These are phyloP conservation scores for Apiotrichum gamsii DNA, from an alignment of 1,284 basidiomycete species.

Conservation along the genomic window DNA sequence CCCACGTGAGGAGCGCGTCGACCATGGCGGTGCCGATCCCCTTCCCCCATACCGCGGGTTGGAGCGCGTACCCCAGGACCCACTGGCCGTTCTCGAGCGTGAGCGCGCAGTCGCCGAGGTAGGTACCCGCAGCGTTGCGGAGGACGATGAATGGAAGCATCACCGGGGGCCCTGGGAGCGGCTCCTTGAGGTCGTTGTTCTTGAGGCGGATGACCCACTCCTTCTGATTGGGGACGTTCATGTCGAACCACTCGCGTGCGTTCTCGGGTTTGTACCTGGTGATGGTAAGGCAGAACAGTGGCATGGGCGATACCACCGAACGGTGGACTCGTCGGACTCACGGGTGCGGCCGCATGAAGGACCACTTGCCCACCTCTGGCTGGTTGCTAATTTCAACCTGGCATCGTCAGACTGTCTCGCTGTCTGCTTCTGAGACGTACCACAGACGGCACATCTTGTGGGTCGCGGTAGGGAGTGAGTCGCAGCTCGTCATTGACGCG, in stretches of 20 bases:
- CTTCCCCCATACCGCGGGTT: not conserved
- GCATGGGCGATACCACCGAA: no score
- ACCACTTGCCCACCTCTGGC: not conserved
- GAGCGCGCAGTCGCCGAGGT: constrained; percentile 1
- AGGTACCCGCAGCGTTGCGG: not conserved
- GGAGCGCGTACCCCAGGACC: constrained; percentile 1
- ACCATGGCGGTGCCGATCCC: not conserved
- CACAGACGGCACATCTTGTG: not conserved
- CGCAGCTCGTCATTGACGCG: not conserved
- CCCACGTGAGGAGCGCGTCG: not conserved
- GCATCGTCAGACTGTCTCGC: not conserved
- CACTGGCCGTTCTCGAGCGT: not conserved
- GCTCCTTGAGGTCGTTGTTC: not conserved
- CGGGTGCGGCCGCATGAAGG: constrained; percentile 1
- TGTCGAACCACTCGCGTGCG: not conserved
- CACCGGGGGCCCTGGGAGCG: not conserved
- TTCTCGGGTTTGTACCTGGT: not conserved
- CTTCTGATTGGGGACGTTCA: not conserved
- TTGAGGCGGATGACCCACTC: not conserved
- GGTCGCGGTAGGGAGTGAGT: not conserved
- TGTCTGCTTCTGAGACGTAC: not conserved
- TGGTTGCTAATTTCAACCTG: not conserved
- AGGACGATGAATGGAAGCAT: constrained; percentile 3
- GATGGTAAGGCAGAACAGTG: not conserved
- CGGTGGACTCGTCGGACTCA: not conserved